Evolutionary conservation across 495 filamentous ascomycete genomes (phyloP), one percentile per base, ranked within the genome.

Genomic region (Penicillium ochrochloron): DNA sequence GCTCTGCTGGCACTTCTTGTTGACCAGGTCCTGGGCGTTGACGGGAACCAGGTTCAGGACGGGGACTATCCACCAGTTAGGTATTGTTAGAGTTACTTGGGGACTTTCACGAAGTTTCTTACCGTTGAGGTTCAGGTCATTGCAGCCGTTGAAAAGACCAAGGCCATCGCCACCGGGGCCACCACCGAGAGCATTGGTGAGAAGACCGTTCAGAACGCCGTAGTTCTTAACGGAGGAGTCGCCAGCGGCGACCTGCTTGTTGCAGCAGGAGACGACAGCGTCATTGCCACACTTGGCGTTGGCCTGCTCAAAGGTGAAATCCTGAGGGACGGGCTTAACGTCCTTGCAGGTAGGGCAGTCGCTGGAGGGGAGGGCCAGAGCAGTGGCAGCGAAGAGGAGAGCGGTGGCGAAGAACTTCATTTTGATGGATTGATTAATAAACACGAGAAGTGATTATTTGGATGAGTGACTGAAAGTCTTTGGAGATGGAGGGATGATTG

Each of bases 1-100:
- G 62, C 74, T 76, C 70, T 81, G 78, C 70, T 81, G 80, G 78
- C 81, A 83, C 69, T 82, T 78, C 64, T 66, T 72, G 59, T 78
- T 63, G 33, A 82, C 64, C 29, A 81, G 62, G 62, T 78, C 72
- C 23, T 68, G 48, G 12, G 81, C 21, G 59, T 75, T 76, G 57
- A 76, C 70, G 21, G 78, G 75, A 25, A 67, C 67, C 41, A 70
- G 17, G 35, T 62, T 60, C 35, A 64, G 37, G 17, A 66, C 67
- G 19, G 67, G 50, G 9, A 69, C 66, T 69, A 39, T 3, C 5
- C 15, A 25, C 9, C 15, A 25, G 21, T 48, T 10, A 48, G 44
- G 23, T 14, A 11, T 12, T 25, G 44, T 1, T 25, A 23, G 0
- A 48, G 3, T 12, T 3, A 27, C 4, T 25, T 12, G 3, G 14